These are phyloP conservation scores for Candida gigantensis DNA, from an alignment of 1,139 yeast genomes.

Conservation along the genomic window DNA sequence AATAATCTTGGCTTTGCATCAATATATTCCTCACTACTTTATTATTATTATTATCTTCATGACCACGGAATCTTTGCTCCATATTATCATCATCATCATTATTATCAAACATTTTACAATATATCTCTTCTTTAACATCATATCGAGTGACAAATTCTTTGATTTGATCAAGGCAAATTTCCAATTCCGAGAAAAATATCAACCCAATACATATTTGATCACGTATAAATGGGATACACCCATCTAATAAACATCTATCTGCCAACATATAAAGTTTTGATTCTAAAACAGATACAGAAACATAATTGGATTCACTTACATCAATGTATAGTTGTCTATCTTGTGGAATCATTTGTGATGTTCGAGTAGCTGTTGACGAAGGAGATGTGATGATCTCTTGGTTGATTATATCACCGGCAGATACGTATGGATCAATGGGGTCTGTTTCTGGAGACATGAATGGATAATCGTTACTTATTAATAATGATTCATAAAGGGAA, in stretches of 20 bases:
- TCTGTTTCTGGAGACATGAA: conserved; percentile 48
- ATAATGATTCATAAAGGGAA: conserved; percentile 53
- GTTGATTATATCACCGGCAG: conserved; percentile 42
- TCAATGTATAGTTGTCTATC: conserved; percentile 34
- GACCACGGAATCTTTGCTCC: too few relatives aligned
- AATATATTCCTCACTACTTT: conserved; percentile 14
- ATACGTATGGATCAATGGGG: conserved; percentile 35
- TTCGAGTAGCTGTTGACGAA: too few relatives aligned
- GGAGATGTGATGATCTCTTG: conserved; percentile 15
- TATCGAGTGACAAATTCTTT: conserved; percentile 31
- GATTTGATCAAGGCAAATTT: conserved; percentile 51
- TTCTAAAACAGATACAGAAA: conserved; percentile 34
- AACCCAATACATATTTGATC: conserved; percentile 46
- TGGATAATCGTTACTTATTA: conserved; percentile 55
- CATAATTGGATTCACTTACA: conserved; percentile 37
- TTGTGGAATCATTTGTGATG: conserved; percentile 1
- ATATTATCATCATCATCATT: conserved; percentile 12
- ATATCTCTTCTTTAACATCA: conserved; percentile 32
- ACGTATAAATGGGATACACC: conserved; percentile 52
- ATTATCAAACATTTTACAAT: conserved; percentile 27
- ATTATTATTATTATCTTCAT: conserved; percentile 15
- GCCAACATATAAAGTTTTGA: conserved; percentile 39
- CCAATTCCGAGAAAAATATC: conserved; percentile 54
- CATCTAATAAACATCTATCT: conserved; percentile 49
- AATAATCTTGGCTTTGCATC: conserved; percentile 12